Conservation (phyloP, 1,284 basidiomycete genomes). For the Malassezia brasiliensis region DNA sequence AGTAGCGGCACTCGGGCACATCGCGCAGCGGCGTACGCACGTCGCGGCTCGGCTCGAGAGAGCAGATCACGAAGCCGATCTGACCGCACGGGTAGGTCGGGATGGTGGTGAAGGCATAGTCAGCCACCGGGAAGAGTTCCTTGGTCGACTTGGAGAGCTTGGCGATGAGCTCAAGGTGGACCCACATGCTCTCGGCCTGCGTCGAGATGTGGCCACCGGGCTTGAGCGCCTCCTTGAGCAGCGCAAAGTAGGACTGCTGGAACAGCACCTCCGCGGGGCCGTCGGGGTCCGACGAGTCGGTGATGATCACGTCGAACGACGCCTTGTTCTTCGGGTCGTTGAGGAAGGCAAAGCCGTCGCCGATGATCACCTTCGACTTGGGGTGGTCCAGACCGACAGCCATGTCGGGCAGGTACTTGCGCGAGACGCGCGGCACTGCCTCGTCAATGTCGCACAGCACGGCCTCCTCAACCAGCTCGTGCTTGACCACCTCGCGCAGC, state of each 20-base stretch:
- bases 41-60: conserved; percentile 55
- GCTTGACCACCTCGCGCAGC: conserved; percentile 92
- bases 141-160: conserved; percentile 66
- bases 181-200: conserved; percentile 91
- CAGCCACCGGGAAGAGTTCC: conserved; percentile 69
- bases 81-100: conserved; percentile 96
- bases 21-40: conserved; percentile 54
- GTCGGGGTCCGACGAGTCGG: conserved; percentile 92
- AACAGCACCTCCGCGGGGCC: conserved; percentile 90
- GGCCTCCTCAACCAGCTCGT: conserved; percentile 79
- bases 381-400: conserved; percentile 71
- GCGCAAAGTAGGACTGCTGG: conserved; percentile 92
- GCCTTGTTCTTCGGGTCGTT: conserved; percentile 68
- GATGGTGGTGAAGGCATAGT: conserved; percentile 93
- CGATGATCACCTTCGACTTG: conserved; percentile 77
- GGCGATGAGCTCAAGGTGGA: conserved; percentile 81
- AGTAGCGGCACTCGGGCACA: conserved; percentile 62
- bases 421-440: conserved; percentile 92
- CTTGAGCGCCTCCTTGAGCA: conserved; percentile 77
- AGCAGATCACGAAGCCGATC: conserved; percentile 88
- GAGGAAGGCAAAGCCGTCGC: conserved; percentile 96
- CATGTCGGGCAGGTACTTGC: conserved; percentile 88
- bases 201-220: conserved; percentile 90
- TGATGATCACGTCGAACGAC: conserved; percentile 91
- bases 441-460: conserved; percentile 97